Base-by-base conservation (phyloP, 2,329 filamentous ascomycete genomes). In the Penicillium sp. region DNA sequence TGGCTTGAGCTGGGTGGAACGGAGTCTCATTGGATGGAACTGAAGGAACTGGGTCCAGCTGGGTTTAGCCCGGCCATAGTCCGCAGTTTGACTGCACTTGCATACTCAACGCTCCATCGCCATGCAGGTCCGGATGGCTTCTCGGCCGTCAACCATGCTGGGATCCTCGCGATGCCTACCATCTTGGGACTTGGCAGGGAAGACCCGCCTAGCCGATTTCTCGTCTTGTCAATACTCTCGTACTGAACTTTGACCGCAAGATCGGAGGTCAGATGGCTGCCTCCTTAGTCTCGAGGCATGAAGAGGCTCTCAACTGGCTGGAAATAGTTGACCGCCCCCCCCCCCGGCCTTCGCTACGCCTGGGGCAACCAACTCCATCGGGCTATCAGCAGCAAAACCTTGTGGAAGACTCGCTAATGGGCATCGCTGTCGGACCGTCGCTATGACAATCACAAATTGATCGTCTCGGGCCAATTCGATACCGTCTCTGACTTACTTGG, bases 401-500 rank as follows among this genome's bases (percentile, higher is more conserved):
- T n/a, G 13, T 5, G 43, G n/a, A 14, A 46, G 43, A 46, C 26
- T 46, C 43, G 43, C 19, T 22, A 22, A 22, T 22, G 19, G 19
- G n/a, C 16, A 19, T 49, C 46, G 28, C 28, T 54, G 60, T 65
- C 49, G 30, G 56, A n/a, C 28, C 54, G 60, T 65, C 49, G 30
- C 54, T 55, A 61, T 64, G 59, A 16, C 55, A 63, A 65, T 57
- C 35, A 28, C 52, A 48, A 48, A 52, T 48, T n/a, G 22, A n/a
- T 53, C 40, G 56, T 40, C 48, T 45, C 45, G 58, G 37, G 30
- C 46, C 52, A 61, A 33, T 43, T 40, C 59, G 64, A 66, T 62
- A 62, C 61, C 52, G 45, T 60, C 60, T 63, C 53, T 51, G 60
- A 65, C 60, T 59, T 25, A 53, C 46, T 26, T 59, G 48, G 45